Percentiles rank a stretch among this genome's conserved stretches.
phyloP scores from a whole-genome alignment of 805 yeast genomes.

The Ogataea paraovalis region DNA sequence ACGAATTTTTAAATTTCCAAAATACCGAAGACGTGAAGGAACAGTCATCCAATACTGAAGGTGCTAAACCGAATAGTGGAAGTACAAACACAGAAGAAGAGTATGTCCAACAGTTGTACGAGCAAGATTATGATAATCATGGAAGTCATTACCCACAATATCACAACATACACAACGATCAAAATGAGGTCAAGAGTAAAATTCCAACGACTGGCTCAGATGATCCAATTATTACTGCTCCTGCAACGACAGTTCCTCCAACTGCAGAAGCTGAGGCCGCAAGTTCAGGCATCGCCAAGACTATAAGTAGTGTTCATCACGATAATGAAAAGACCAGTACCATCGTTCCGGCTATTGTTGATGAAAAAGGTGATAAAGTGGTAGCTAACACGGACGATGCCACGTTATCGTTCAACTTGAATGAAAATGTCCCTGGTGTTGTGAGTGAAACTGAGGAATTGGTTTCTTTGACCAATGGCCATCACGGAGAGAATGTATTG shows the following conservation, averaged over 20 bases:
- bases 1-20: conserved; percentile 14
- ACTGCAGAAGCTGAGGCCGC: neutral
- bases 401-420: conserved; percentile 26
- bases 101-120: conserved; percentile 32
- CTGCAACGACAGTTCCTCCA: neutral
- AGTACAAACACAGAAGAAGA: conserved; percentile 11
- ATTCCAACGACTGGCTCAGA: neutral
- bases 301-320: too few relatives aligned
- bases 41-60: neutral
- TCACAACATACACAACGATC: conserved; percentile 22
- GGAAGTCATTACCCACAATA: conserved; percentile 27
- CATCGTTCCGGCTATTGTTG: neutral
- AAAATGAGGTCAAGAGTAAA: conserved; percentile 1
- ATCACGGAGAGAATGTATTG: conserved; percentile 31
- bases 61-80: conserved; percentile 1
- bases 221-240: neutral
- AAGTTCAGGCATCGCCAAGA: neutral
- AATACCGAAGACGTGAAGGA: neutral
- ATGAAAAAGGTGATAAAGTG: conserved; percentile 8
- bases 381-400: conserved; percentile 30
- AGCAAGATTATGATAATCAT: conserved; percentile 28
- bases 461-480: conserved; percentile 33
- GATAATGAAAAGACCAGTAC: conserved; percentile 7
- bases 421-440: conserved; percentile 29
- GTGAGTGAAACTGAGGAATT: conserved; percentile 32